phyloP scores from a whole-genome alignment of 1,284 basidiomycete species.

The Heliocybe sulcata region DNA sequence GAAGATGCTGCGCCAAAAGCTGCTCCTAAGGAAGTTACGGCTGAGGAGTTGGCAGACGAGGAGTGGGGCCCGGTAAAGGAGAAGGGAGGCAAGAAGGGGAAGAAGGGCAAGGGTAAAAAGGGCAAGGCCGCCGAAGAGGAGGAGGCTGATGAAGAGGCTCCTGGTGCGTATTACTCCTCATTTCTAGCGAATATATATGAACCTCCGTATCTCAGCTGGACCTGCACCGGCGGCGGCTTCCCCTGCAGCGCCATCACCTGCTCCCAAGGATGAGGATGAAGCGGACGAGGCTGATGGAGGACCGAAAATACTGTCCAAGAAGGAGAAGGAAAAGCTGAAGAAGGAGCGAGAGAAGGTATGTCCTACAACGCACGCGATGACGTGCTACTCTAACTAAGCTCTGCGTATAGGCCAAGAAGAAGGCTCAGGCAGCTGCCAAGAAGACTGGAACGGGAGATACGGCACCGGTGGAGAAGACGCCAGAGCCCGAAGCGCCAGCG shows the following conservation, averaged over 20 bases:
- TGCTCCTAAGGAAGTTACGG: conserved; percentile 41
- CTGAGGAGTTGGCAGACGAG: conserved; percentile 61
- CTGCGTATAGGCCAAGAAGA: conserved; percentile 79
- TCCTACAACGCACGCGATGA: conserved; percentile 5
- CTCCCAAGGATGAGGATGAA: conserved; percentile 20
- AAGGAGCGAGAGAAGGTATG: conserved; percentile 88
- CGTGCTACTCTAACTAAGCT: conserved; percentile 5
- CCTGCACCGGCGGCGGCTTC: conserved; percentile 23
- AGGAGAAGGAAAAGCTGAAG: conserved; percentile 92
- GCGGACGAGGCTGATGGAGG: conserved; percentile 35
- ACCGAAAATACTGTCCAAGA: conserved; percentile 72
- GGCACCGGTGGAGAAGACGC: conserved; percentile 22
- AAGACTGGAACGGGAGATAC: conserved; percentile 40
- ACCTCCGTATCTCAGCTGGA: conserved; percentile 11
- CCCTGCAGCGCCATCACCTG: conserved; percentile 16
- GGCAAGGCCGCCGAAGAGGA: conserved; percentile 32
- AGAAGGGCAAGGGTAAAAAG: conserved; percentile 53
- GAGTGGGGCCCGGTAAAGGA: conserved; percentile 58
- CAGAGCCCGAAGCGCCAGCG: conserved; percentile 16
- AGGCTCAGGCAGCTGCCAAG: conserved; percentile 86
- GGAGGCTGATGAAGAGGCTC: conserved; percentile 30
- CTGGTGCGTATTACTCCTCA: conserved; percentile 10
- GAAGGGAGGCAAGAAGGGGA: conserved; percentile 43
- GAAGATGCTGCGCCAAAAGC: conserved; percentile 28
- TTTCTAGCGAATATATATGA: not conserved